Percentiles rank a stretch among this genome's conserved stretches.
Conservation (phyloP, 1,139 yeast genomes). For the Suhomyces kunorum region DNA sequence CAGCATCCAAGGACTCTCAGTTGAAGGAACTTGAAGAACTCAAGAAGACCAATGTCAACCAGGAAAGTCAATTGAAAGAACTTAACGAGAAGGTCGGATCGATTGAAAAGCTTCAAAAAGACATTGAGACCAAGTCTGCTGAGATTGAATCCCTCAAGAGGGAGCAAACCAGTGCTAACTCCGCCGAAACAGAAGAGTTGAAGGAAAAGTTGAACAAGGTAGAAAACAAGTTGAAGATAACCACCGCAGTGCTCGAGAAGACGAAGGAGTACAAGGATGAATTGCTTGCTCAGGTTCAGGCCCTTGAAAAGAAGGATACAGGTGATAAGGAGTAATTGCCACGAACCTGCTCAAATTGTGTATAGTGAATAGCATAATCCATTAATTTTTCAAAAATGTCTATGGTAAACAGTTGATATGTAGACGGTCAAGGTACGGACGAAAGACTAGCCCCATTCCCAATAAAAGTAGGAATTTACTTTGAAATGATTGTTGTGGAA, state of each 20-base stretch:
- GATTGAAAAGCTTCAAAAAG: background rate
- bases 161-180: background rate
- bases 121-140: background rate
- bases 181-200: background rate
- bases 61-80: constrained; percentile 1
- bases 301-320: background rate
- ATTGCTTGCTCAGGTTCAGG: constrained; percentile 3
- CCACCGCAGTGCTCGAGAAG: background rate
- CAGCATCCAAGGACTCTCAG: background rate
- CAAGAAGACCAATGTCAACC: constrained; percentile 1
- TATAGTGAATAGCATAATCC: background rate
- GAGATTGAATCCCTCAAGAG: background rate
- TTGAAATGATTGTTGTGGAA: too few relatives aligned
- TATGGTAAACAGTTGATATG: too few relatives aligned
- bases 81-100: background rate
- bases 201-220: background rate
- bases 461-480: too few relatives aligned
- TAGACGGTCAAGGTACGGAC: too few relatives aligned
- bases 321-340: background rate
- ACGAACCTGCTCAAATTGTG: background rate
- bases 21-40: constrained; percentile 4
- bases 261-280: constrained; percentile 6
- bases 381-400: too few relatives aligned
- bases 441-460: constrained; percentile 1
- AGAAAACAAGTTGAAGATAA: background rate